Percentiles rank a stretch among this genome's conserved stretches.
Conservation (phyloP, 345 rosid species). For the Gossypium sturtianum region DNA sequence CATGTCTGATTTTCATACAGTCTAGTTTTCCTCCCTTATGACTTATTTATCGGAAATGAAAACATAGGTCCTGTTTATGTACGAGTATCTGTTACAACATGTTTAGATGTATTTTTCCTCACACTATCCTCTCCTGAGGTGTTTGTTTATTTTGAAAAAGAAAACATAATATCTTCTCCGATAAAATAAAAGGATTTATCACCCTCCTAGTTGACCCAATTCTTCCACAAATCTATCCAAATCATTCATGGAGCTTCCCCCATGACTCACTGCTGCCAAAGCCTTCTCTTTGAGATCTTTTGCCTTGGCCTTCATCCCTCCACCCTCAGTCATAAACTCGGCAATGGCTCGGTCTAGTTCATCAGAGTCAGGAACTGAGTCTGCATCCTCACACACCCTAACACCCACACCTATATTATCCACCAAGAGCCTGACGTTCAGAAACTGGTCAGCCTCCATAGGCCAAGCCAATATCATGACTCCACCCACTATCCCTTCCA, state of each 20-base stretch:
- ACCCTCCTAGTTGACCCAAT: slow-evolving; percentile 9
- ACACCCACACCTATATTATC: slow-evolving; percentile 51
- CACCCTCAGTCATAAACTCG: slow-evolving; percentile 16
- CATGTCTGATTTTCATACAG: background rate
- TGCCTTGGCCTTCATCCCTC: slow-evolving; percentile 22
- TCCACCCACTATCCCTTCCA: slow-evolving; percentile 47
- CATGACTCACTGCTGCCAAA: slow-evolving; percentile 30
- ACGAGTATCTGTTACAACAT: background rate
- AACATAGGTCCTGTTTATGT: background rate
- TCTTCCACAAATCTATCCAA: slow-evolving; percentile 32
- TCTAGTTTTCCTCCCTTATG: background rate
- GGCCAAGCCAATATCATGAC: slow-evolving; percentile 57
- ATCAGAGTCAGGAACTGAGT: slow-evolving; percentile 48
- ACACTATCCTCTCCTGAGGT: background rate
- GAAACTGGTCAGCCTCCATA: slow-evolving; percentile 64
- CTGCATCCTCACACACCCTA: slow-evolving; percentile 32
- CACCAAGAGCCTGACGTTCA: slow-evolving; percentile 44
- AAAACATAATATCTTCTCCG: background rate
- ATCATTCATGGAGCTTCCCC: slow-evolving; percentile 39
- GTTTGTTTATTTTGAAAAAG: background rate
- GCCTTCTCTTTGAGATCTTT: slow-evolving; percentile 29
- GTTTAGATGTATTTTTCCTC: slow-evolving; percentile 7
- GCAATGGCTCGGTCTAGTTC: slow-evolving; percentile 30
- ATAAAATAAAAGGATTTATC: background rate
- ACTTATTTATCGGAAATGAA: background rate